phyloP scores from a whole-genome alignment of 1,284 basidiomycete genomes.

The Lentinula novae-zelandiae region DNA sequence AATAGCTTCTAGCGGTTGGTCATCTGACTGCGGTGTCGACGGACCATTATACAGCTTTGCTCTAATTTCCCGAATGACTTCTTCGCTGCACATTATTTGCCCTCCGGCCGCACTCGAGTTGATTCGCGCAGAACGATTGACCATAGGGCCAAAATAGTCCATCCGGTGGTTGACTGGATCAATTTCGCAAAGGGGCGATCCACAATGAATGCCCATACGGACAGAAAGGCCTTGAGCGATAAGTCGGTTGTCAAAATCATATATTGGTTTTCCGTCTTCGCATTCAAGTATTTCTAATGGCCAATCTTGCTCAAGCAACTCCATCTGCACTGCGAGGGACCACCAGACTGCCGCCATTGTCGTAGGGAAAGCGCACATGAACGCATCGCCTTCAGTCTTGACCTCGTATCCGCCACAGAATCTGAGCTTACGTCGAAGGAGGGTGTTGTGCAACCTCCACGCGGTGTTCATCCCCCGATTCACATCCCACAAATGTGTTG shows the following conservation, averaged over 20 bases:
- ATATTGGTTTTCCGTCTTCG: constrained; percentile 85
- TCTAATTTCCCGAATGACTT: constrained; percentile 84
- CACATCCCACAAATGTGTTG: constrained; percentile 95
- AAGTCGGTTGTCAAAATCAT: constrained; percentile 66
- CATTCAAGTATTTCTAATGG: constrained; percentile 92
- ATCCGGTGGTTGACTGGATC: constrained; percentile 95
- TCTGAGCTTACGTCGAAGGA: constrained; percentile 85
- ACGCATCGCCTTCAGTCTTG: constrained; percentile 99
- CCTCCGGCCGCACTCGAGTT: constrained; percentile 85
- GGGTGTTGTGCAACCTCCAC: constrained; percentile 87
- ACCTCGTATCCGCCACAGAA: constrained; percentile 98
- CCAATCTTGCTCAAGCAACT: constrained; percentile 87
- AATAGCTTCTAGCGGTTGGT: constrained; percentile 55
- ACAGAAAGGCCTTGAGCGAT: constrained; percentile 91
- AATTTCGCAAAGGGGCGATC: constrained; percentile 85
- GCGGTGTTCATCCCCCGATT: constrained; percentile 96
- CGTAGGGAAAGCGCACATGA: constrained; percentile 97
- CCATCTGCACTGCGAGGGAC: constrained; percentile 87
- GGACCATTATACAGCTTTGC: constrained; percentile 55
- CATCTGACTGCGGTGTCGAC: constrained; percentile 53
- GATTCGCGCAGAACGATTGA: constrained; percentile 90
- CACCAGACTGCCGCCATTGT: constrained; percentile 88
- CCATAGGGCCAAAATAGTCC: constrained; percentile 96
- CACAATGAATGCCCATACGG: constrained; percentile 98
- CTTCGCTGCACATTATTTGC: constrained; percentile 91